A percentile compares a stretch with the other conserved stretches of the same genome.
These are phyloP conservation scores for Xylaria sp. DNA, from an alignment of 2,329 filamentous ascomycete species.

Conservation along the genomic window DNA sequence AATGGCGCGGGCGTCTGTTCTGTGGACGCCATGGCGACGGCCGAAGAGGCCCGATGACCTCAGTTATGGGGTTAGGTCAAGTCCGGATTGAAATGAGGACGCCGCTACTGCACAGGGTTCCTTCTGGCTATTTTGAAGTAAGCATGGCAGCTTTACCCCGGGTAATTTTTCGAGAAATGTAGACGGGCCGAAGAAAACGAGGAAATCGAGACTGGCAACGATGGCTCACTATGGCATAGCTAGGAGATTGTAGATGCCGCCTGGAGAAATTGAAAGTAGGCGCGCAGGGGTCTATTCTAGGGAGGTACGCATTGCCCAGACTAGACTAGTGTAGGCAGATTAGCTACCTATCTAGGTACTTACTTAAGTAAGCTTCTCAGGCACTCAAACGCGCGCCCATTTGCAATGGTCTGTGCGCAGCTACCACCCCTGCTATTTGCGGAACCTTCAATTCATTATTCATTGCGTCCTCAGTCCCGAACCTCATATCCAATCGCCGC, in stretches of 20 bases:
- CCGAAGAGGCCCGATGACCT: constrained; percentile 43
- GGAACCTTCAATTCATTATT: constrained; percentile 35
- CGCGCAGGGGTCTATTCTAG: background rate
- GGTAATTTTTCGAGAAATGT: background rate
- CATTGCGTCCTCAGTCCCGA: constrained; percentile 8
- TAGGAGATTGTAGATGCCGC: background rate
- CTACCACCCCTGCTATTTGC: constrained; percentile 25
- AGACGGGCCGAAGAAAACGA: background rate
- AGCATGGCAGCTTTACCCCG: background rate
- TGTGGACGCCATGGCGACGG: constrained; percentile 43
- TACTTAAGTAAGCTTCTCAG: background rate
- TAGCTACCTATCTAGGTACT: background rate
- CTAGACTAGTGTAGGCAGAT: too few relatives aligned
- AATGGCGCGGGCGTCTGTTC: constrained; percentile 45
- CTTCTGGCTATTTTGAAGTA: background rate
- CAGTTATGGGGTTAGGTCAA: constrained; percentile 3
- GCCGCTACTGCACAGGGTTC: background rate
- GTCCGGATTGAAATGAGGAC: background rate
- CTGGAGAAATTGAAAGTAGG: constrained; percentile 25
- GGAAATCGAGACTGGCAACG: background rate
- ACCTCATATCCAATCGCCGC: constrained; percentile 6
- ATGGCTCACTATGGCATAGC: constrained; percentile 3
- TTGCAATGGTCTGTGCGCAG: constrained; percentile 30
- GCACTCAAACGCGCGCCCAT: background rate
- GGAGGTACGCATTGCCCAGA: background rate